Conservation (phyloP, 257 asterid species). For the Nicotiana knightiana region DNA sequence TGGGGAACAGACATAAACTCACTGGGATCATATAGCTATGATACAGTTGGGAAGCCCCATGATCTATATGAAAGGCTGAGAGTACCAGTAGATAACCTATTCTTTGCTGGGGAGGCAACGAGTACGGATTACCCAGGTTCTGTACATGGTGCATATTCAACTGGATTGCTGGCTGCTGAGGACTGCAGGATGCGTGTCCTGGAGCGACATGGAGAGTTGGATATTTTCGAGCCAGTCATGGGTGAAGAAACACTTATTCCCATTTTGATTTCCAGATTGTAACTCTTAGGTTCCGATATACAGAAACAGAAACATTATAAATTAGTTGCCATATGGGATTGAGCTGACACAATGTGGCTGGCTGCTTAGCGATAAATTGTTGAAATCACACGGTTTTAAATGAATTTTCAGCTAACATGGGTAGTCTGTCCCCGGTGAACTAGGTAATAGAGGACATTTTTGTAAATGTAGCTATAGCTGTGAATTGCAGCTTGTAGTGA, state of each 20-base stretch:
- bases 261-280: slow-evolving; percentile 61
- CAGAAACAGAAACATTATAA: neutral
- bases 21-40: slow-evolving; percentile 86
- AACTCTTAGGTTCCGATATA: neutral
- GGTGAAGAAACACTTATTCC: slow-evolving; percentile 61
- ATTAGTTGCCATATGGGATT: neutral
- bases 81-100: slow-evolving; percentile 75
- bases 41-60: slow-evolving; percentile 69
- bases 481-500: neutral
- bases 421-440: neutral
- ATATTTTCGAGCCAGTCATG: slow-evolving; percentile 60
- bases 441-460: neutral
- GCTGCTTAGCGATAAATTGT: slow-evolving; percentile 30
- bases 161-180: slow-evolving; percentile 85
- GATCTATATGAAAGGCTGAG: slow-evolving; percentile 74
- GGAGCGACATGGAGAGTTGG: slow-evolving; percentile 73
- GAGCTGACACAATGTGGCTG: slow-evolving; percentile 9
- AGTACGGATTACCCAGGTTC: slow-evolving; percentile 76
- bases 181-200: slow-evolving; percentile 85
- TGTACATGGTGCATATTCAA: slow-evolving; percentile 85
- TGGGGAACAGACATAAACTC: slow-evolving; percentile 79
- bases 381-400: slow-evolving; percentile 26
- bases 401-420: slow-evolving; percentile 28
- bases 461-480: neutral
- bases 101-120: slow-evolving; percentile 93